These are phyloP conservation scores for Saccharomycopsis synnaedendra DNA, from an alignment of 805 yeast species.

Conservation along the genomic window DNA sequence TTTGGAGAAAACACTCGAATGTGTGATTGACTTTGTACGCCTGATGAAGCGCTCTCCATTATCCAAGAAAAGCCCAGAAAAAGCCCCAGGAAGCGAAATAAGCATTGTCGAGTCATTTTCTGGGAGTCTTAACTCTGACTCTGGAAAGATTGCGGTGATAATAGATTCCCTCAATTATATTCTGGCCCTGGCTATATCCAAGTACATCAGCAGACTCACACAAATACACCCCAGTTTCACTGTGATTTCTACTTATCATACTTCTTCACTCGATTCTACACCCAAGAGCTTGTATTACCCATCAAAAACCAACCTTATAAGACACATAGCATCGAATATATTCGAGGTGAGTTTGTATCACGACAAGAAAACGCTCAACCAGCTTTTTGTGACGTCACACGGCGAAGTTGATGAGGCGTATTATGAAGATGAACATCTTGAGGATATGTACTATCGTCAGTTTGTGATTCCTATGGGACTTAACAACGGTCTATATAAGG, in stretches of 20 bases:
- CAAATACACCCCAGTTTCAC: slow-evolving; percentile 36
- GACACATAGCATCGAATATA: slow-evolving; percentile 66
- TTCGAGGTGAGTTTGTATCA: slow-evolving; percentile 29
- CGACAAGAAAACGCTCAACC: slow-evolving; percentile 1
- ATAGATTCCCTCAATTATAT: slow-evolving; percentile 64
- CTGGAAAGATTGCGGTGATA: slow-evolving; percentile 33
- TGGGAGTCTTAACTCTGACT: slow-evolving; percentile 18
- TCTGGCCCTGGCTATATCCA: slow-evolving; percentile 25
- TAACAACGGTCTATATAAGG: slow-evolving; percentile 26
- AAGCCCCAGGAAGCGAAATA: background rate
- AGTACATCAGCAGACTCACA: slow-evolving; percentile 31
- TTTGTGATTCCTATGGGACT: slow-evolving; percentile 40
- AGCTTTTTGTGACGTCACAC: slow-evolving; percentile 4
- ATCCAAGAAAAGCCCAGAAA: slow-evolving; percentile 6
- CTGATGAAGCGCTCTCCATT: background rate
- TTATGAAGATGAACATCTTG: slow-evolving; percentile 39
- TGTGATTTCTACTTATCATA: slow-evolving; percentile 37
- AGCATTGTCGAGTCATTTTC: slow-evolving; percentile 15
- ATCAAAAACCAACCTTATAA: slow-evolving; percentile 35
- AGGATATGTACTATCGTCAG: slow-evolving; percentile 23
- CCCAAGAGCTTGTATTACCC: slow-evolving; percentile 34
- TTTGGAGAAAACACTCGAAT: slow-evolving; percentile 21
- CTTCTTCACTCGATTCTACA: slow-evolving; percentile 28
- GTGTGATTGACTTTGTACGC: background rate
- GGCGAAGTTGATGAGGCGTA: slow-evolving; percentile 14